These are phyloP conservation scores for Tremellales sp. DNA, from an alignment of 1,284 basidiomycete species.

Conservation along the genomic window DNA sequence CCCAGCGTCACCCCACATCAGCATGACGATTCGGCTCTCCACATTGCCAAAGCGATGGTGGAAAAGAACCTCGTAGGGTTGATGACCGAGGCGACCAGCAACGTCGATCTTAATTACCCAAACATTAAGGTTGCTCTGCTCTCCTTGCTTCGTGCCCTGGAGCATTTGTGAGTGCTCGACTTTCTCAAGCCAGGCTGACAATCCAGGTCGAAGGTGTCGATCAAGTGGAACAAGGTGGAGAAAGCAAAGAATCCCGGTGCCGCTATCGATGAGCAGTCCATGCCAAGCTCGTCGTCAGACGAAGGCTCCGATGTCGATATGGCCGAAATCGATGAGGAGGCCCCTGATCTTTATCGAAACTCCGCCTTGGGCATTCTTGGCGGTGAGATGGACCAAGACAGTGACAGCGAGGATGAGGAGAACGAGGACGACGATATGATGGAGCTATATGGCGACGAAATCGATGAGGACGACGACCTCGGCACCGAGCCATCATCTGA, in stretches of 20 bases:
- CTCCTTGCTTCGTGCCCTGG: slow-evolving; percentile 81
- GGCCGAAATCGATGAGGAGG: slow-evolving; percentile 63
- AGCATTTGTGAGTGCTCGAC: slow-evolving; percentile 67
- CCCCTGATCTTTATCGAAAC: slow-evolving; percentile 60
- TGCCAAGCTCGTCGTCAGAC: slow-evolving; percentile 22
- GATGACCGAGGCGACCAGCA: slow-evolving; percentile 81
- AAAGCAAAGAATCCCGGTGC: slow-evolving; percentile 49
- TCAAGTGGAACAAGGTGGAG: slow-evolving; percentile 86
- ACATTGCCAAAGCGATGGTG: slow-evolving; percentile 95
- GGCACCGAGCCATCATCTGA: slow-evolving; percentile 48
- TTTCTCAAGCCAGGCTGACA: slow-evolving; percentile 1
- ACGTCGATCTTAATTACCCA: slow-evolving; percentile 94
- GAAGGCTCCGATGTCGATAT: slow-evolving; percentile 61
- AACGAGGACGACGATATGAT: slow-evolving; percentile 36
- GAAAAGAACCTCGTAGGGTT: slow-evolving; percentile 95
- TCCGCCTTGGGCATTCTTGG: slow-evolving; percentile 50
- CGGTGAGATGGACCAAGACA: slow-evolving; percentile 62
- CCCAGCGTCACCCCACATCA: slow-evolving; percentile 57
- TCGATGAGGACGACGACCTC: slow-evolving; percentile 56
- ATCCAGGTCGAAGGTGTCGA: slow-evolving; percentile 85
- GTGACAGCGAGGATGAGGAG: slow-evolving; percentile 61
- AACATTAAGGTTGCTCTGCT: slow-evolving; percentile 80
- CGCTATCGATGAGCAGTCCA: slow-evolving; percentile 5
- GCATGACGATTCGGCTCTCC: slow-evolving; percentile 76
- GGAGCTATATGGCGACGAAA: slow-evolving; percentile 1